A percentile compares a stretch with the other conserved stretches of the same genome.
phyloP scores from a whole-genome alignment of 306 rosid species.

The Aeschynomene evenia region DNA sequence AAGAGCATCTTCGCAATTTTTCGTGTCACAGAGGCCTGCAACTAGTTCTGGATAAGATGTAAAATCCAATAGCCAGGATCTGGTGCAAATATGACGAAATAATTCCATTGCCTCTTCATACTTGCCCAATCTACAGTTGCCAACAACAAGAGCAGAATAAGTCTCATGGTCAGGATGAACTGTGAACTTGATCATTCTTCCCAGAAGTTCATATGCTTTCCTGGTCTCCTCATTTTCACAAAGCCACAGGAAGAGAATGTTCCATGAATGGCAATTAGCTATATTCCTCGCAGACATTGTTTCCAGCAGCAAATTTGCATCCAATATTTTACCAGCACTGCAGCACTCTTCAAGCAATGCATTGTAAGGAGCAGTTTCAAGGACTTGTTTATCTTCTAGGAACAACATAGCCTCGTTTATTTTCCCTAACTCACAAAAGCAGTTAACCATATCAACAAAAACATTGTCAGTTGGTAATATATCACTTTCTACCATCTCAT shows the following conservation, averaged over 20 bases:
- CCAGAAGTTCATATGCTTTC: conserved; percentile 60
- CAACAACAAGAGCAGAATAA: conserved; percentile 68
- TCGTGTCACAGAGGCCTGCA: conserved; percentile 56
- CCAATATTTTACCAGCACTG: conserved; percentile 45
- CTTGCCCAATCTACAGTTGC: conserved; percentile 60
- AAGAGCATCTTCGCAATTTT: conserved; percentile 49
- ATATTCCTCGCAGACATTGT: conserved; percentile 56
- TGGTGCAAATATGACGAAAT: conserved; percentile 36
- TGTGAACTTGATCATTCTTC: conserved; percentile 62
- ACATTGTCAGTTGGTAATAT: conserved; percentile 30
- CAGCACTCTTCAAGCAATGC: conserved; percentile 77
- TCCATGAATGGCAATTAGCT: conserved; percentile 69
- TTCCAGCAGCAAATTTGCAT: conserved; percentile 51
- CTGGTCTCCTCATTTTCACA: conserved; percentile 55
- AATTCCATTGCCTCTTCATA: conserved; percentile 58
- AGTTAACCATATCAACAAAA: conserved; percentile 45
- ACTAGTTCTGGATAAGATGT: conserved; percentile 65
- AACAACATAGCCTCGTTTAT: conserved; percentile 62
- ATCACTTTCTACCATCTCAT: conserved; percentile 55
- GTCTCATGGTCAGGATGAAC: conserved; percentile 52
- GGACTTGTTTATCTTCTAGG: conserved; percentile 54
- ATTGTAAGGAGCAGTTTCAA: conserved; percentile 66
- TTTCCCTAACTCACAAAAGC: conserved; percentile 62
- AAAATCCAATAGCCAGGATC: conserved; percentile 65
- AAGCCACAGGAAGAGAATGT: conserved; percentile 61